phyloP scores from a whole-genome alignment of 2,329 filamentous ascomycete genomes.

The Phyllosticta ampelicida region DNA sequence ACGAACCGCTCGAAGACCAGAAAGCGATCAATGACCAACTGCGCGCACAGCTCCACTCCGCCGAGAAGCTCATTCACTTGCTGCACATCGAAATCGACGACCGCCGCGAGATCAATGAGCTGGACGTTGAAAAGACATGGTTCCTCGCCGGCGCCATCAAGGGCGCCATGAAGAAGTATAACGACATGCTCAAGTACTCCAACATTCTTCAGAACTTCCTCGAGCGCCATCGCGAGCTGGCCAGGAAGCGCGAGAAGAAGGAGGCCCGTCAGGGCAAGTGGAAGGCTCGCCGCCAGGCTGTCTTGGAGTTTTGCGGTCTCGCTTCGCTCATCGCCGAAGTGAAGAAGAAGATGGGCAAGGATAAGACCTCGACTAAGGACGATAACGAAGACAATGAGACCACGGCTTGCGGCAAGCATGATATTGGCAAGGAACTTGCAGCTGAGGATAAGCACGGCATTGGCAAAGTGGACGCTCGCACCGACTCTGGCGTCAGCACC shows the following conservation, averaged over 20 bases:
- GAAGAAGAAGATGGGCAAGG: background rate
- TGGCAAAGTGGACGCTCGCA: background rate
- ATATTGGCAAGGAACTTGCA: no score
- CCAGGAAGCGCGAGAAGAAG: background rate
- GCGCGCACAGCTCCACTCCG: slow-evolving; percentile 6
- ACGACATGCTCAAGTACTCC: background rate
- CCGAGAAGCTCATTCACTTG: slow-evolving; percentile 6
- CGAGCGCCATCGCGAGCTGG: background rate
- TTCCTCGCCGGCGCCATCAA: background rate
- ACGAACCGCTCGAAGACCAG: background rate
- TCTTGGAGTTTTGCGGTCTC: background rate
- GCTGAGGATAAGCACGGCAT: background rate
- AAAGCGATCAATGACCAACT: slow-evolving; percentile 1
- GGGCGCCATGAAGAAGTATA: background rate
- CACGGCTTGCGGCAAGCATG: background rate
- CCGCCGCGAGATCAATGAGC: slow-evolving; percentile 1
- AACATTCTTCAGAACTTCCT: background rate
- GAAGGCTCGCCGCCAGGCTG: background rate
- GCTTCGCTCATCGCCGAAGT: background rate
- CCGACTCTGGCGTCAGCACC: background rate
- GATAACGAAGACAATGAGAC: background rate
- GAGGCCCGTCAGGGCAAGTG: background rate
- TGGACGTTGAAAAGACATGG: background rate
- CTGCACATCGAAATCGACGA: slow-evolving; percentile 9
- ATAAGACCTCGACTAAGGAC: background rate